Evolutionary conservation across 1,284 basidiomycete species (phyloP), one percentile per base, ranked within the genome.

Genomic region (Pholiota adiposa): DNA sequence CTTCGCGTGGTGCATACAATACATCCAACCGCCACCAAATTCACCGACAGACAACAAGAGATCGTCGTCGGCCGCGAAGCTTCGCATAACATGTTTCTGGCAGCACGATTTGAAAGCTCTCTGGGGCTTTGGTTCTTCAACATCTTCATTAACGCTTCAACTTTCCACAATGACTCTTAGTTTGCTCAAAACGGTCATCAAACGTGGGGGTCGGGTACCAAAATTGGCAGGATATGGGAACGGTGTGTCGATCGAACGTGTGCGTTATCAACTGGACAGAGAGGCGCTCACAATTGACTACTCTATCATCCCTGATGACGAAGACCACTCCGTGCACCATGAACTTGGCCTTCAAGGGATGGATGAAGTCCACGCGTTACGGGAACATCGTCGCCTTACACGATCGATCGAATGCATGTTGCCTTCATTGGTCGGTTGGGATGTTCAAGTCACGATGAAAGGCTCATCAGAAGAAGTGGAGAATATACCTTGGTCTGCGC

Each of bases 1-100:
- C 54, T 90, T 95, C 66, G 94, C 95, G 16, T 98, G 95, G 93
- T 96, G 93, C 70, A 87, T 98, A 19, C 95, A 98, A 71, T 76
- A 81, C 63, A 69, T 85, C 34, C 81, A 80, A 62, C 75, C 83
- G 40, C 81, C 81, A 49, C 67, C 69, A 43, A 56, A 67, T 19
- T 63, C 71, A 6, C 66, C 76, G 25, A 66, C 67, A 18, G 77
- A 66, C 69, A 19, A 48, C 38, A 80, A 64, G 73, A 76, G 59
- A 72, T 61, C 64, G 58, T 50, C 66, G 65, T 36, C 53, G 64
- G 73, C 63, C 70, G 72, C 74, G 63, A 76, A 77, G 61, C 75
- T 95, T 23, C 87, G 92, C 21, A 85, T 97, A 59, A 96, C 93
- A 0, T 94, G 92, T 68, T 97, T 97, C 73, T 98, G 94, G 93